A percentile compares a stretch with the other conserved stretches of the same genome.
Conservation (phyloP, 768 basidiomycete genomes). For the Boletus pseudopeckii region DNA sequence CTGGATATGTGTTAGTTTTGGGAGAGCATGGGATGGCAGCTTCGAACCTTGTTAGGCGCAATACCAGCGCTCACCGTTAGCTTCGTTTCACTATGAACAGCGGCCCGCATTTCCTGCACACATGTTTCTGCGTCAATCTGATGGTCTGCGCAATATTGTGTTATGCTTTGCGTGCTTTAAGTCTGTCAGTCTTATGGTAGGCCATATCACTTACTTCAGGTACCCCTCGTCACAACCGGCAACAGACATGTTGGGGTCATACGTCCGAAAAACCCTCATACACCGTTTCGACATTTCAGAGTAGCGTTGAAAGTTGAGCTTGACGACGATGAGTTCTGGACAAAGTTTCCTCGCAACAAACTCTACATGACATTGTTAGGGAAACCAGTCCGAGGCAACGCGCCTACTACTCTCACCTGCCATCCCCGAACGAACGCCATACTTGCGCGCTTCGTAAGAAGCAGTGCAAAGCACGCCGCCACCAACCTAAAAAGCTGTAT, state of each 20-base stretch:
- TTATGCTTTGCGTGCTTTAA: slow-evolving; percentile 55
- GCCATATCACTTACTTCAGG: slow-evolving; percentile 60
- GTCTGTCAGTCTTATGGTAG: background rate
- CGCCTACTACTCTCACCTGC: slow-evolving; percentile 53
- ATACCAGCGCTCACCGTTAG: slow-evolving; percentile 95
- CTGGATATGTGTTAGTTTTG: slow-evolving; percentile 34
- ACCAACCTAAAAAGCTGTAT: slow-evolving; percentile 53
- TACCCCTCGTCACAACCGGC: slow-evolving; percentile 91
- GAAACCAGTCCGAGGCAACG: background rate
- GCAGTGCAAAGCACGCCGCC: slow-evolving; percentile 84
- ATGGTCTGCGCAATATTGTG: slow-evolving; percentile 73
- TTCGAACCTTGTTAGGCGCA: slow-evolving; percentile 84
- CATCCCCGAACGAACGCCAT: slow-evolving; percentile 93
- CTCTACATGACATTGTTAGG: slow-evolving; percentile 39
- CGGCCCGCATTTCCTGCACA: slow-evolving; percentile 70
- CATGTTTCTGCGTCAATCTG: slow-evolving; percentile 65
- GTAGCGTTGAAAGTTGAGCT: slow-evolving; percentile 57
- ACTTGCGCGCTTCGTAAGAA: slow-evolving; percentile 89
- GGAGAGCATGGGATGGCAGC: slow-evolving; percentile 13
- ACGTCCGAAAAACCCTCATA: slow-evolving; percentile 63
- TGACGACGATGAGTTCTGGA: slow-evolving; percentile 76
- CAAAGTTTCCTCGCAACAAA: slow-evolving; percentile 94
- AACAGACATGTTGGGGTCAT: slow-evolving; percentile 70
- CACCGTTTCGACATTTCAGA: slow-evolving; percentile 68
- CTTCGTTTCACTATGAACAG: slow-evolving; percentile 72